phyloP scores from a whole-genome alignment of 768 basidiomycete species.

The Imleria badia region DNA sequence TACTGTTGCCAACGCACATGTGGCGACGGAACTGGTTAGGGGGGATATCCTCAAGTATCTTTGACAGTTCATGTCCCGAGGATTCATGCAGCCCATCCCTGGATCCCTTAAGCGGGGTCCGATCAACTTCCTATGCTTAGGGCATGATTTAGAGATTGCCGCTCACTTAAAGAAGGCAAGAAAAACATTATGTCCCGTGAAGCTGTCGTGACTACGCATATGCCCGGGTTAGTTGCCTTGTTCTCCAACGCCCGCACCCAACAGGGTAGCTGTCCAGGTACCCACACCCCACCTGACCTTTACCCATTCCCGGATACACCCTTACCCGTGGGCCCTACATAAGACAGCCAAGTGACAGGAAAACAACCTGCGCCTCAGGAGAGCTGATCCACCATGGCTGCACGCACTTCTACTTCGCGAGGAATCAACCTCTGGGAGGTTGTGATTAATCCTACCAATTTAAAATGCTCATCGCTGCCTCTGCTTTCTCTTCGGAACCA shows the following conservation, averaged over 20 bases:
- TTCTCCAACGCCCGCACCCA: no score
- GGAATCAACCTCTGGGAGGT: conserved; percentile 9
- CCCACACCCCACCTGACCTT: no score
- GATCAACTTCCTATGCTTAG: not conserved
- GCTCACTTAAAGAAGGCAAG: no score
- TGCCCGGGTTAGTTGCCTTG: no score
- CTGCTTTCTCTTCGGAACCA: conserved; percentile 5
- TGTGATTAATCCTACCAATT: conserved; percentile 3
- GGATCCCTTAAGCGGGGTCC: not conserved
- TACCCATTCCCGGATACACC: no score
- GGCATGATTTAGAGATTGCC: not conserved
- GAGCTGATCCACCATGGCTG: conserved; percentile 3
- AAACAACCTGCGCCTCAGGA: not conserved
- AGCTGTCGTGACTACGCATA: no score
- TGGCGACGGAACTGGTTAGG: not conserved
- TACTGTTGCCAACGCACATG: not conserved
- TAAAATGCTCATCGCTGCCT: conserved; percentile 5
- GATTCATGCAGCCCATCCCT: not conserved
- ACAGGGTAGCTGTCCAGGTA: no score
- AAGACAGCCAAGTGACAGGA: not conserved
- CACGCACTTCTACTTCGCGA: not conserved
- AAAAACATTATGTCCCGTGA: no score
- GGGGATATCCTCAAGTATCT: conserved; percentile 44
- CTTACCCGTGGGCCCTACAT: no score
- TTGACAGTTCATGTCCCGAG: not conserved